A percentile compares a stretch with the other conserved stretches of the same genome.
Conservation (phyloP, 345 rosid genomes). For the Rhizophora mangle region DNA sequence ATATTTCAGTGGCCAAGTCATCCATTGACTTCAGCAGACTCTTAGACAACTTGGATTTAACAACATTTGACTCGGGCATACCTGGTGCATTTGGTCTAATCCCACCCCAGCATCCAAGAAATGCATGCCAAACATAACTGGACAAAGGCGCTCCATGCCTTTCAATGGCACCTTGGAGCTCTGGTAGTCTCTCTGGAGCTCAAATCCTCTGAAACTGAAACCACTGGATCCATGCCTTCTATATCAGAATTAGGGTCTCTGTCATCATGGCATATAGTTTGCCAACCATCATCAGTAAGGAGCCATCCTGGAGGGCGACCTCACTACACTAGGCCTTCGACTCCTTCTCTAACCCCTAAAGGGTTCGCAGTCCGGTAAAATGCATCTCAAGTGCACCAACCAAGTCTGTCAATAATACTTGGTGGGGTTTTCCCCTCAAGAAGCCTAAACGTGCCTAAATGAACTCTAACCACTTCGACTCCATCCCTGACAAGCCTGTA, state of each 20-base stretch:
- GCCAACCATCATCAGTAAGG: constrained; percentile 87
- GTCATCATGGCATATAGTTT: constrained; percentile 65
- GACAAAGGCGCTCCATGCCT: not conserved
- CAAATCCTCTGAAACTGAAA: too few species aligned
- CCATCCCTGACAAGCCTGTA: constrained; percentile 61
- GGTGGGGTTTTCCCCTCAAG: constrained; percentile 77
- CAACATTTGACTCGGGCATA: constrained; percentile 43
- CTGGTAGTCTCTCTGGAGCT: not conserved
- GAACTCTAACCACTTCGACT: constrained; percentile 49
- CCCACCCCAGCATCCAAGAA: constrained; percentile 97
- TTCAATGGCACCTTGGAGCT: not conserved
- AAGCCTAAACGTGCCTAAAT: constrained; percentile 61
- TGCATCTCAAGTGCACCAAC: constrained; percentile 98
- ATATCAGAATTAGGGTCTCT: constrained; percentile 43
- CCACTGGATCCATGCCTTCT: constrained; percentile 50
- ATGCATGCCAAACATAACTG: constrained; percentile 84
- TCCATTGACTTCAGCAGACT: constrained; percentile 75
- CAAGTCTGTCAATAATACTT: constrained; percentile 72
- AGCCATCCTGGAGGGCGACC: constrained; percentile 87
- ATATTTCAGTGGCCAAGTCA: constrained; percentile 66
- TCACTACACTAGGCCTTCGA: constrained; percentile 59
- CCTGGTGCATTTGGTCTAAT: constrained; percentile 40
- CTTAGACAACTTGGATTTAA: constrained; percentile 53
- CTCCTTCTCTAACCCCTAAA: constrained; percentile 42
- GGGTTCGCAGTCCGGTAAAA: constrained; percentile 41